Evolutionary conservation across 331 rosid species (phyloP), one percentile per base, ranked within the genome.

Genomic region (Erythrophleum ivorense): DNA sequence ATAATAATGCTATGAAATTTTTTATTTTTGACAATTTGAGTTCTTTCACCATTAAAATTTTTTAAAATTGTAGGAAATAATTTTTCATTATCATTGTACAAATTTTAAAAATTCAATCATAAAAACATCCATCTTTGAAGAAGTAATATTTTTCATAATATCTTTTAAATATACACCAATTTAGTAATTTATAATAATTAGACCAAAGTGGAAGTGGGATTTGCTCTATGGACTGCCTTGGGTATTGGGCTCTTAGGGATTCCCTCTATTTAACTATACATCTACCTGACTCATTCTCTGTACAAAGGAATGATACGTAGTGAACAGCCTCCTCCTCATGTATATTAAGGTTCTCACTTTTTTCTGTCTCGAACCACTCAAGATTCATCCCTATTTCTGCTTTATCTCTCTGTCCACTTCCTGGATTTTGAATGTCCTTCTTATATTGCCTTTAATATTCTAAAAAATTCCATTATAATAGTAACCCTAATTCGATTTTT

Each of bases 241-340:
- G 85, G 59, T 53, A 60, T 62, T 82, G 97, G 43, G 91, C 87
- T 83, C 94, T 86, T 92, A 80, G 98, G 98, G 95, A 91, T 91
- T 95, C 93, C 88, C 97, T 94, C 77, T 71, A 65, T 69, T 78
- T 63, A 80, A 79, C 85, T 83, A 74, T 46, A 68, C 31, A 74
- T 31, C 72, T 55, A 77, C 52, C 72, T 21, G 54, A 68, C 67
- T 43, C 80, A 73, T 79, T 73, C 83, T 80, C 40, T 71, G 67
- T 52, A 76, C 68, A 79, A 88, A 80, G 83, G 90, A 88, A 90
- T 91, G 89, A 85, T 83, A 86, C 85, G 64, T 68, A 76, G 88
- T 75, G 69, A 79, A 16, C 16, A 80, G 67, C 57, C 79, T 87
- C 71, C 77, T 68, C 29, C 29, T 14, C 52, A 21, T 13, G 2